A percentile compares a stretch with the other conserved stretches of the same genome.
Evolutionary conservation across 179 eudicot species (phyloP).

Genomic region (Beta corolliflora): DNA sequence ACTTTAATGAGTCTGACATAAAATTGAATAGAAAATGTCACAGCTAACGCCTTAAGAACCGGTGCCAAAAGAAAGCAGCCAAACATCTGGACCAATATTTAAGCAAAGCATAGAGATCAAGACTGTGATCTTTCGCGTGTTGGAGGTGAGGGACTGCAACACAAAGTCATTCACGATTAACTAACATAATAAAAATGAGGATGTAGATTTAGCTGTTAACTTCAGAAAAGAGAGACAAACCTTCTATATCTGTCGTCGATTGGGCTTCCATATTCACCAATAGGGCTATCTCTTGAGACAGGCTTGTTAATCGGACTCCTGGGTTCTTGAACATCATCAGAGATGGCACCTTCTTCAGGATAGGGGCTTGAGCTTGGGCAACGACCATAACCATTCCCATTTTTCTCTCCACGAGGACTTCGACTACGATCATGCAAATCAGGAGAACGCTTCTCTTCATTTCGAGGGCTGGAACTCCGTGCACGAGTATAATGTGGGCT

Average conservation of each 20-base stretch:
- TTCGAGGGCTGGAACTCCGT: slow-evolving; percentile 55
- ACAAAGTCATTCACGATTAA: slow-evolving; percentile 1
- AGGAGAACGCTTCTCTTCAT: slow-evolving; percentile 33
- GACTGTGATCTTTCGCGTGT: slow-evolving; percentile 45
- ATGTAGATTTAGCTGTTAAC: background rate
- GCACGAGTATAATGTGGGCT: slow-evolving; percentile 66
- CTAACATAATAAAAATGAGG: background rate
- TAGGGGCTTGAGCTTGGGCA: slow-evolving; percentile 35
- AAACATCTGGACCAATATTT: background rate
- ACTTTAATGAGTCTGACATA: slow-evolving; percentile 1
- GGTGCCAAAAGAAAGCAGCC: background rate
- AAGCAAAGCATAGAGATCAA: slow-evolving; percentile 4
- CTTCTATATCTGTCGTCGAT: slow-evolving; percentile 44
- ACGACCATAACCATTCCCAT: slow-evolving; percentile 43
- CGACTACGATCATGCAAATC: slow-evolving; percentile 40
- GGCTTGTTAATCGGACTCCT: slow-evolving; percentile 31
- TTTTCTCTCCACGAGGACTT: slow-evolving; percentile 46
- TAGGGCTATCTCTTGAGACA: slow-evolving; percentile 27
- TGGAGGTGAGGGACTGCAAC: slow-evolving; percentile 48
- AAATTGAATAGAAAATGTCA: slow-evolving; percentile 9
- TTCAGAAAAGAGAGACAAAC: slow-evolving; percentile 27
- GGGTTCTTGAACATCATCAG: slow-evolving; percentile 37
- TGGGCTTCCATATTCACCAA: slow-evolving; percentile 51
- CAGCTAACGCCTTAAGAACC: background rate
- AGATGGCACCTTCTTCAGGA: slow-evolving; percentile 42